Evolutionary conservation across 2,329 filamentous ascomycete species (phyloP).

Genomic region (Daldinia sp.): DNA sequence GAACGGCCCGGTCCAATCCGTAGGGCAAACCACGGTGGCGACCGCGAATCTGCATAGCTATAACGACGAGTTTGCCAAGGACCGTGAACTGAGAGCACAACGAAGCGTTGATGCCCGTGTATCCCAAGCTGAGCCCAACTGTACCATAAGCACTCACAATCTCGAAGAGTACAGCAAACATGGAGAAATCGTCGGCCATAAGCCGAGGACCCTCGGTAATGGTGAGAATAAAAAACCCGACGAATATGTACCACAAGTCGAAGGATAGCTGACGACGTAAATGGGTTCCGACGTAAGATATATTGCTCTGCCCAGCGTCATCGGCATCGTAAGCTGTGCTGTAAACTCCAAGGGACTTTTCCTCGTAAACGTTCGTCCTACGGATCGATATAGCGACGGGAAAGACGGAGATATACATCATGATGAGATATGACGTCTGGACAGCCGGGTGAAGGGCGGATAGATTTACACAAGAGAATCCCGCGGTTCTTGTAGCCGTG

Average conservation of each 20-base stretch:
- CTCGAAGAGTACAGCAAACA: slow-evolving; percentile 81
- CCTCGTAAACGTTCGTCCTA: slow-evolving; percentile 95
- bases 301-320: slow-evolving; percentile 64
- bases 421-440: slow-evolving; percentile 92
- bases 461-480: slow-evolving; percentile 84
- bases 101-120: slow-evolving; percentile 76
- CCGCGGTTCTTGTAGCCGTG: slow-evolving; percentile 86
- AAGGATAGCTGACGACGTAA: slow-evolving; percentile 93
- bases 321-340: slow-evolving; percentile 58
- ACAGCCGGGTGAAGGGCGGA: slow-evolving; percentile 85
- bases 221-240: slow-evolving; percentile 90
- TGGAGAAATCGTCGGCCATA: slow-evolving; percentile 67
- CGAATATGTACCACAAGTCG: slow-evolving; percentile 95
- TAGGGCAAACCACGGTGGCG: slow-evolving; percentile 74
- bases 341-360: slow-evolving; percentile 83
- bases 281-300: slow-evolving; percentile 90
- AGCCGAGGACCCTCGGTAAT: slow-evolving; percentile 84
- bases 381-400: slow-evolving; percentile 96
- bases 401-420: slow-evolving; percentile 99
- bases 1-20: slow-evolving; percentile 68
- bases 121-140: slow-evolving; percentile 89
- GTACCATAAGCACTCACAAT: slow-evolving; percentile 93
- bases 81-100: slow-evolving; percentile 84
- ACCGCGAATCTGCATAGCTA: slow-evolving; percentile 75
- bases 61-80: slow-evolving; percentile 73